Evolutionary conservation across 257 asterid genomes (phyloP).

Genomic region (Solanum lycopersicoides): DNA sequence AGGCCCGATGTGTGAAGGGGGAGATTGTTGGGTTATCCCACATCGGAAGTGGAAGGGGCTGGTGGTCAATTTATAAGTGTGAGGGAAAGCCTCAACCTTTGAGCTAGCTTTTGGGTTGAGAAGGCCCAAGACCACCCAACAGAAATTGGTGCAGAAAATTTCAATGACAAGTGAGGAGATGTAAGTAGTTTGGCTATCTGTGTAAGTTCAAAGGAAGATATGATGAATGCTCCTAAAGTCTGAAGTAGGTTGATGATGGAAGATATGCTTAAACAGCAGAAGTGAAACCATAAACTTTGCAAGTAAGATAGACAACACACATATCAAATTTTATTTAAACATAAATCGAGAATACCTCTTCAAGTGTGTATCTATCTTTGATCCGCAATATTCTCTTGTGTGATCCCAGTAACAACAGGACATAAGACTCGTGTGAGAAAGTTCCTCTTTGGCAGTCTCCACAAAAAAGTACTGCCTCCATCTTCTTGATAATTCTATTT

Average conservation of each 20-base stretch:
- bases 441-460: neutral
- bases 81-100: too few species aligned
- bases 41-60: too few species aligned
- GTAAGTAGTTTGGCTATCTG: neutral
- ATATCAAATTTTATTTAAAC: too few species aligned
- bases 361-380: neutral
- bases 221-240: neutral
- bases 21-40: too few species aligned
- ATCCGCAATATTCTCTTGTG: neutral
- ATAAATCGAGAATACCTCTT: neutral
- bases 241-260: conserved; percentile 1
- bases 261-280: neutral
- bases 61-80: too few species aligned
- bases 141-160: neutral
- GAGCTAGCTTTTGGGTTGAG: too few species aligned
- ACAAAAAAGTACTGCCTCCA: conserved; percentile 6
- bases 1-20: too few species aligned
- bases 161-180: neutral
- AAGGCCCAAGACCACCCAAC: too few species aligned
- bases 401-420: neutral
- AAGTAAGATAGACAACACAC: neutral
- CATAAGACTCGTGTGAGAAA: neutral
- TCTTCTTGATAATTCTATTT: conserved; percentile 20
- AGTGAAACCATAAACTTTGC: neutral
- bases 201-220: neutral